Percentiles rank a stretch among this genome's conserved stretches.
These are phyloP conservation scores for Singerocomus inundabilis DNA, from an alignment of 1,284 basidiomycete species.

Conservation along the genomic window DNA sequence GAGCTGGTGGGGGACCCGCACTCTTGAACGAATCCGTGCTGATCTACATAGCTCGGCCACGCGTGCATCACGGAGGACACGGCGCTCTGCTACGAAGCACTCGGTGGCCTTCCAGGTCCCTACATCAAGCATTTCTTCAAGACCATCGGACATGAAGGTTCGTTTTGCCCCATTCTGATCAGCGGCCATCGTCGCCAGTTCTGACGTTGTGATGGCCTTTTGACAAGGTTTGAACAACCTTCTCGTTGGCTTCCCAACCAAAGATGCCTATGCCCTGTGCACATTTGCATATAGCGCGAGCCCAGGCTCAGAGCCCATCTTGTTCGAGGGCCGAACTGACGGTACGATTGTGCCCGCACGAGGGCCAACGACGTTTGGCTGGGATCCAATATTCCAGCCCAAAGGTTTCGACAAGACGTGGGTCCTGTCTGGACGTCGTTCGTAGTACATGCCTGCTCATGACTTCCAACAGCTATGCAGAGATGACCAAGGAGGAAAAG, in stretches of 20 bases:
- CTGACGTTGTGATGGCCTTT: slow-evolving; percentile 12
- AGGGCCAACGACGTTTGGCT: slow-evolving; percentile 77
- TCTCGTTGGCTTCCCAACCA: slow-evolving; percentile 81
- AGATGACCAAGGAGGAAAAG: slow-evolving; percentile 86
- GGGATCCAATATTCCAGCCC: slow-evolving; percentile 92
- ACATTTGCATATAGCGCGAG: slow-evolving; percentile 94
- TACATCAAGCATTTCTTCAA: slow-evolving; percentile 95
- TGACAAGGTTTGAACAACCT: slow-evolving; percentile 76
- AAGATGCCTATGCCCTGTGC: slow-evolving; percentile 86
- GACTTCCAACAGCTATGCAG: slow-evolving; percentile 73
- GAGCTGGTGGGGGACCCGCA: slow-evolving; percentile 55
- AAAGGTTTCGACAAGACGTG: slow-evolving; percentile 75
- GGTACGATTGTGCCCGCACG: slow-evolving; percentile 87
- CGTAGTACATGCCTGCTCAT: slow-evolving; percentile 11
- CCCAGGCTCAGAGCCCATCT: slow-evolving; percentile 71
- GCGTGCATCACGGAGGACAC: slow-evolving; percentile 98
- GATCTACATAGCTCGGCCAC: slow-evolving; percentile 56
- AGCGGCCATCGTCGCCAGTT: neutral
- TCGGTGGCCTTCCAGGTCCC: slow-evolving; percentile 90
- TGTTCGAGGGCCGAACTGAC: slow-evolving; percentile 93
- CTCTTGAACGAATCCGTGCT: neutral
- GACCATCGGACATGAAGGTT: slow-evolving; percentile 71
- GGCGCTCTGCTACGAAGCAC: slow-evolving; percentile 86
- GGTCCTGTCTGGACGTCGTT: slow-evolving; percentile 26
- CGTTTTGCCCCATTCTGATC: slow-evolving; percentile 28